These are phyloP conservation scores for Polysphondylium violaceum DNA, from an alignment of 78 protist genomes.

Conservation along the genomic window DNA sequence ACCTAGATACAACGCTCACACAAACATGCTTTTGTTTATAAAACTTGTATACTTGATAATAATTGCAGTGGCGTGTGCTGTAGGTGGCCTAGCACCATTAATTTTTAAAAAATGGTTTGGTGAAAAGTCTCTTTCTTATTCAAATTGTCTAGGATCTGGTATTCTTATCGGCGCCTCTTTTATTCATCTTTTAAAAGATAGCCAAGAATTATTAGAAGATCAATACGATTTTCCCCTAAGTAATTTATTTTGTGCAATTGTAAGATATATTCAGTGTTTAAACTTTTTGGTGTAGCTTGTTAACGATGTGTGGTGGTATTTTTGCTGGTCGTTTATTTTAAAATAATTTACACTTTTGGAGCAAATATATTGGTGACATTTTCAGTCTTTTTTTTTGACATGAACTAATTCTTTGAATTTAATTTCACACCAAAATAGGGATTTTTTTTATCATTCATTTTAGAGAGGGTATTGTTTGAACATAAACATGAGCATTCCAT, in stretches of 20 bases:
- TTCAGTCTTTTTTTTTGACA: no score
- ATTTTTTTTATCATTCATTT: slow-evolving; percentile 10
- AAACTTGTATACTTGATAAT: no score
- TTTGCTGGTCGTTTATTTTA: no score
- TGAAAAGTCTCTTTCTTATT: not conserved
- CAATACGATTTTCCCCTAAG: not conserved
- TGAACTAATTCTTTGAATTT: no score
- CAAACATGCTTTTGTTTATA: not conserved
- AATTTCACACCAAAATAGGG: not conserved
- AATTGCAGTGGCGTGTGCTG: not conserved
- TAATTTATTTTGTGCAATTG: not conserved
- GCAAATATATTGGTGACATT: no score
- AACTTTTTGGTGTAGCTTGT: no score
- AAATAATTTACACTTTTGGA: no score
- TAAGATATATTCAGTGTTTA: no score
- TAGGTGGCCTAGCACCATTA: not conserved
- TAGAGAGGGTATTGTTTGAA: slow-evolving; percentile 13
- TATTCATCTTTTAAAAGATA: not conserved
- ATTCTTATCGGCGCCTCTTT: not conserved
- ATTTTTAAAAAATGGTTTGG: no score
- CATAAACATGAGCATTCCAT: not conserved
- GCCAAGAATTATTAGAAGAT: not conserved
- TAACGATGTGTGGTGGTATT: no score
- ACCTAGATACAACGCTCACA: no score
- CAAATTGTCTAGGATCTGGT: not conserved